These are phyloP conservation scores for Penicillium sp. DNA, from an alignment of 2,329 filamentous ascomycete species.

Conservation along the genomic window DNA sequence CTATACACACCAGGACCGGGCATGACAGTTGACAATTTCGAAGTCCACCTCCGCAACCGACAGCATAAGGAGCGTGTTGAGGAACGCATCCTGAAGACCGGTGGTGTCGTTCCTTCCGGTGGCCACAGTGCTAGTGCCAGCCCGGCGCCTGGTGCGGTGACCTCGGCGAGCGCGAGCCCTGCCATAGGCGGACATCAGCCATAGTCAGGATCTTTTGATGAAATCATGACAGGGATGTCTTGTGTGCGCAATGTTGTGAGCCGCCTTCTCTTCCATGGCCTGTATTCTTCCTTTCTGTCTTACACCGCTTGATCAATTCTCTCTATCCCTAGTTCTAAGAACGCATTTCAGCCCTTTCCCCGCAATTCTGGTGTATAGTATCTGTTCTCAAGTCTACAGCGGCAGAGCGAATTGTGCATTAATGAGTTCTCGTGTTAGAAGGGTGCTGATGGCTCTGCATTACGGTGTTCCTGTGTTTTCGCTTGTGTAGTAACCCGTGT, in stretches of 20 bases:
- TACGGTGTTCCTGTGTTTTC: constrained; percentile 3
- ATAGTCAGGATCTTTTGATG: constrained; percentile 14
- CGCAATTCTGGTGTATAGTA: constrained; percentile 17
- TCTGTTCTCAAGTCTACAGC: constrained; percentile 6
- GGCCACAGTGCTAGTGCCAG: constrained; percentile 14
- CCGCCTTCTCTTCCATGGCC: constrained; percentile 7
- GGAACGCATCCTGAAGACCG: constrained; percentile 38
- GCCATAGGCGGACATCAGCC: constrained; percentile 13
- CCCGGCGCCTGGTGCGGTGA: constrained; percentile 9
- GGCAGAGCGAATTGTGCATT: constrained; percentile 12
- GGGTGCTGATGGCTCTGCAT: constrained; percentile 7
- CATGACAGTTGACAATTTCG: constrained; percentile 81
- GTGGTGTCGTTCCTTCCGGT: constrained; percentile 5
- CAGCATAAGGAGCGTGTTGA: constrained; percentile 70
- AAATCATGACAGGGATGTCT: constrained; percentile 18
- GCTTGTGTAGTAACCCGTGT: constrained; percentile 8
- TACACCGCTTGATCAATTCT: constrained; percentile 8
- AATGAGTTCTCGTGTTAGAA: constrained; percentile 4
- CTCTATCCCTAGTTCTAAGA: constrained; percentile 3
- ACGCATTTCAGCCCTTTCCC: constrained; percentile 2
- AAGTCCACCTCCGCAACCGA: constrained; percentile 83
- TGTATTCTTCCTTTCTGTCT: constrained; percentile 13
- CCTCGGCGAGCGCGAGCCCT: constrained; percentile 15
- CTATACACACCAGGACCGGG: constrained; percentile 86
- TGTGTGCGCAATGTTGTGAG: constrained; percentile 9